These are phyloP conservation scores for Plectosphaerella sp. DNA, from an alignment of 2,329 filamentous ascomycete genomes.

Conservation along the genomic window DNA sequence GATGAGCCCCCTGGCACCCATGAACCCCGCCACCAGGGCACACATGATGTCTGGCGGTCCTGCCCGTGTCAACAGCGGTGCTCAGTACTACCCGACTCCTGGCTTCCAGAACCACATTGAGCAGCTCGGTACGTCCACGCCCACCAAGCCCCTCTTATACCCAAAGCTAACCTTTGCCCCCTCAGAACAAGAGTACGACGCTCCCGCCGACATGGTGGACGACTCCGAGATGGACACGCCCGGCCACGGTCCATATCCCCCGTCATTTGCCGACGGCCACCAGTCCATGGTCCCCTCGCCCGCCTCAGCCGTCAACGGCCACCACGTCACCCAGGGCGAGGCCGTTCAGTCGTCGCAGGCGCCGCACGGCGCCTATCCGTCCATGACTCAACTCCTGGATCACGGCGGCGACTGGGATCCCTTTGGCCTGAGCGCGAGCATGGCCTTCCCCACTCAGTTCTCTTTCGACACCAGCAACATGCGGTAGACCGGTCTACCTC, in stretches of 20 bases:
- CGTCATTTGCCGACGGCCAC: slow-evolving; percentile 45
- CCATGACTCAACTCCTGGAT: slow-evolving; percentile 62
- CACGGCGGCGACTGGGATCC: slow-evolving; percentile 89
- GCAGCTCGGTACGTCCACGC: slow-evolving; percentile 82
- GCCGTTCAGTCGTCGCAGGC: slow-evolving; percentile 24
- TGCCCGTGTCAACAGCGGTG: slow-evolving; percentile 33
- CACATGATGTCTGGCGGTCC: slow-evolving; percentile 24
- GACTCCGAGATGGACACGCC: slow-evolving; percentile 70
- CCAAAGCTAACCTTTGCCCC: slow-evolving; percentile 61
- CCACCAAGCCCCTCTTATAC: slow-evolving; percentile 42
- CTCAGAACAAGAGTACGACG: slow-evolving; percentile 96
- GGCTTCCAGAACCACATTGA: slow-evolving; percentile 89
- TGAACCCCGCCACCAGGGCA: slow-evolving; percentile 22
- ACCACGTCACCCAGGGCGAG: slow-evolving; percentile 31
- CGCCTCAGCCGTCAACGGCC: slow-evolving; percentile 26
- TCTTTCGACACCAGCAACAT: slow-evolving; percentile 63
- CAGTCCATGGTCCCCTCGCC: slow-evolving; percentile 36
- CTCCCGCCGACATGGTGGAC: slow-evolving; percentile 83
- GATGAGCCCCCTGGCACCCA: slow-evolving; percentile 25
- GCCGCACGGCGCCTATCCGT: slow-evolving; percentile 49
- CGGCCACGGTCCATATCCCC: slow-evolving; percentile 59
- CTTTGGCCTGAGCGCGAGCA: slow-evolving; percentile 87
- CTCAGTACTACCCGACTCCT: slow-evolving; percentile 73
- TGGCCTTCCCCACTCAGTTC: slow-evolving; percentile 89
- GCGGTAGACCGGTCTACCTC: slow-evolving; percentile 22